Base-by-base conservation (phyloP, 2,329 filamentous ascomycete species). In the Lasiodiplodia theobromae region DNA sequence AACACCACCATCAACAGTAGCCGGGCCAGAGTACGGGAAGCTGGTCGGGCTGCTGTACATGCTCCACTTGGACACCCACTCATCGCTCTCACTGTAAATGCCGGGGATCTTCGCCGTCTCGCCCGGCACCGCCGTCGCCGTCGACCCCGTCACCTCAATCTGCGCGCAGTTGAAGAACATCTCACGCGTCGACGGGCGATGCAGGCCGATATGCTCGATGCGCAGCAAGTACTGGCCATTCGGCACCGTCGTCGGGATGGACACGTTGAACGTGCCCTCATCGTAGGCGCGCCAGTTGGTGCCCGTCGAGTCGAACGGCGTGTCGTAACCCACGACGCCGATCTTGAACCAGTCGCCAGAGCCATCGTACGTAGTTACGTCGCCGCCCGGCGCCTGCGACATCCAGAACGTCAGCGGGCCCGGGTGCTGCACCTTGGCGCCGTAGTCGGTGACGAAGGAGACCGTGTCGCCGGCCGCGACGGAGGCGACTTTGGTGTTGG, bases 131-230 rank as follows among this genome's bases (percentile, higher is more conserved):
- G 49, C 78, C 79, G 53, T 70, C 77, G 2, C 80, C 79, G 23
- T 75, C 75, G 10, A 53, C 4, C 79, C 78, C 16, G 75, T 77
- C 58, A 85, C 78, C 69, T 78, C 78, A 63, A 85, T 70, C 75
- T 85, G 82, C 0, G 80, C 81, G 72, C 83, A 85, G 5, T 77
- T 77, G 57, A 82, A 79, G 71, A 84, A 84, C 71, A 84, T 81
- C 73, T 84, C 78, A 2, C 78, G 78, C 11, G 70, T 69, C 47
- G 72, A 71, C 4, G 80, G 81, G 70, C 82, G 80, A 73, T 84
- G 82, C 25, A 85, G 78, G 12, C 75, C 83, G 64, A 85, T 82
- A 69, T 85, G 83, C 73, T 85, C 82, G 52, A 81, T 75, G 12
- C 82, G 75, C 18, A 84, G 72, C 5, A 85, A 74, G 71, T 84